These are phyloP conservation scores for Entomophthora muscae DNA, from an alignment of 371 early-diverging fungal species.

Conservation along the genomic window DNA sequence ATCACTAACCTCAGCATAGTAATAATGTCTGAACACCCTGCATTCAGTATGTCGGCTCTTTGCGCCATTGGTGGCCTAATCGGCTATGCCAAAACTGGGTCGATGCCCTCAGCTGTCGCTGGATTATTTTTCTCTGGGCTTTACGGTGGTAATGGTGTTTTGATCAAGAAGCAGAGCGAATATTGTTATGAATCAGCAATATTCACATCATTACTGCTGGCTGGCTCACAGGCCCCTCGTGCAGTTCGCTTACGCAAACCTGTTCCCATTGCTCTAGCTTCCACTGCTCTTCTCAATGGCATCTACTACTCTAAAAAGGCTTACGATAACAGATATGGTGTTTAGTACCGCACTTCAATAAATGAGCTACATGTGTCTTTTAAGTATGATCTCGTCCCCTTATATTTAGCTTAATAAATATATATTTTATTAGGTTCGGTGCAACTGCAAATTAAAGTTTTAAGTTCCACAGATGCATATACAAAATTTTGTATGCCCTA, in stretches of 20 bases:
- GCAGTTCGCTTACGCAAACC: not conserved
- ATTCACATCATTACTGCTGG: not conserved
- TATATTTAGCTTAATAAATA: too few relatives aligned
- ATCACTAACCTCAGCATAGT: too few relatives aligned
- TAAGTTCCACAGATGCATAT: too few relatives aligned
- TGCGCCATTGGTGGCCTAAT: conserved; percentile 6
- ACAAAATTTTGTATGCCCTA: too few relatives aligned
- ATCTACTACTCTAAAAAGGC: conserved; percentile 6
- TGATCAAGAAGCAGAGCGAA: not conserved
- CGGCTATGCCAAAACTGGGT: conserved; percentile 8
- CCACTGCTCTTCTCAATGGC: not conserved
- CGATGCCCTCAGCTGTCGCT: not conserved
- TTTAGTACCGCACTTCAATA: not conserved
- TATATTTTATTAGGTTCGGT: too few relatives aligned
- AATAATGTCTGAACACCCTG: conserved; percentile 9
- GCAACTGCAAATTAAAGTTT: too few relatives aligned
- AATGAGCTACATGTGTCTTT: too few relatives aligned
- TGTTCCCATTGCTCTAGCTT: conserved; percentile 3
- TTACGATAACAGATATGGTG: conserved; percentile 7
- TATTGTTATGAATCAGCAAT: not conserved
- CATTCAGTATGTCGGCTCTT: conserved; percentile 5
- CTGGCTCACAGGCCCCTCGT: conserved; percentile 3
- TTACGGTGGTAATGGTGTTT: not conserved
- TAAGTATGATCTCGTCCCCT: too few relatives aligned
- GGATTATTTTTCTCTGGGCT: conserved; percentile 2